Conservation (phyloP, 2,329 filamentous ascomycete genomes). For the Clonostachys rhizophaga region DNA sequence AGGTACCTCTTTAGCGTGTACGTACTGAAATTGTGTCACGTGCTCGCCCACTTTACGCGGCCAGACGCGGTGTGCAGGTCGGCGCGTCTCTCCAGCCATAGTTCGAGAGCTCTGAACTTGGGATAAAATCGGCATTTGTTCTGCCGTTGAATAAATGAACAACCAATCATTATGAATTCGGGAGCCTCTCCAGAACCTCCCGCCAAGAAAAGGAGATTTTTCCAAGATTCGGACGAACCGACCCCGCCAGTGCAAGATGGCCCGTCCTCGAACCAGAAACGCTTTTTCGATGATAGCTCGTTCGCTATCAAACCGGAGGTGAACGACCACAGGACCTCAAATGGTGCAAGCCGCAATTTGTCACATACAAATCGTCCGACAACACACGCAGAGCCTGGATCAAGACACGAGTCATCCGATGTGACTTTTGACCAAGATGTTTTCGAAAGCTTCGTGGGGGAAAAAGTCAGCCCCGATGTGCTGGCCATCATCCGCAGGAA, state of each 20-base stretch:
- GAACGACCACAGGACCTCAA: no score
- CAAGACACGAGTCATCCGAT: slow-evolving; percentile 14
- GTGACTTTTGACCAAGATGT: slow-evolving; percentile 48
- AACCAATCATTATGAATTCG: slow-evolving; percentile 26
- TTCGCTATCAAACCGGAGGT: no score
- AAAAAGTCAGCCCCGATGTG: slow-evolving; percentile 42
- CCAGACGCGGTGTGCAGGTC: slow-evolving; percentile 18
- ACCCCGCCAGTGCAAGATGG: slow-evolving; percentile 3
- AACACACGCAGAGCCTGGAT: slow-evolving; percentile 5
- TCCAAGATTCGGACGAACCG: slow-evolving; percentile 22
- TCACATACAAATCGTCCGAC: neutral
- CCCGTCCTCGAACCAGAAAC: slow-evolving; percentile 12
- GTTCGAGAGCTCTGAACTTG: no score
- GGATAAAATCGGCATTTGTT: no score
- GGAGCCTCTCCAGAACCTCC: slow-evolving; percentile 34
- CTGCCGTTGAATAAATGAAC: neutral
- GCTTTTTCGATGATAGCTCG: slow-evolving; percentile 13
- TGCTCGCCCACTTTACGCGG: slow-evolving; percentile 32
- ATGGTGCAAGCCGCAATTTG: no score
- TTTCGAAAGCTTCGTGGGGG: slow-evolving; percentile 57
- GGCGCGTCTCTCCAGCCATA: slow-evolving; percentile 29
- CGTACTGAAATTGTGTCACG: slow-evolving; percentile 16
- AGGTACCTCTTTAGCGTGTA: no score
- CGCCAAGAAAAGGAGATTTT: slow-evolving; percentile 35
- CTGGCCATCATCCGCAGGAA: slow-evolving; percentile 45